Conservation (phyloP, 495 filamentous ascomycete genomes). For the Penicillium macrosclerotiorum region DNA sequence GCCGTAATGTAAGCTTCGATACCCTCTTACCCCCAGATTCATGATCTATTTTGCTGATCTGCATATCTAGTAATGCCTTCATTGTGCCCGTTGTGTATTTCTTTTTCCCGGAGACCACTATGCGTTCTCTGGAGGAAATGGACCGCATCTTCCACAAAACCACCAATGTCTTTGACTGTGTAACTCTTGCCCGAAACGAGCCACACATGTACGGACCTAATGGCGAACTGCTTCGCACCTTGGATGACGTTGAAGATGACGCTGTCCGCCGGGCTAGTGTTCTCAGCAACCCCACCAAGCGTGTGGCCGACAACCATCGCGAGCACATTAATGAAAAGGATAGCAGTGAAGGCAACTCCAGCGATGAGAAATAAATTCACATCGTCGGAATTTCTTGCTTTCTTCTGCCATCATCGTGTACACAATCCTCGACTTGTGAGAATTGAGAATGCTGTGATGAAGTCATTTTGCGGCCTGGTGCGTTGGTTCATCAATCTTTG, state of each 20-base stretch:
- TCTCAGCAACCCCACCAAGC: constrained; percentile 19
- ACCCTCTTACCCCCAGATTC: constrained; percentile 9
- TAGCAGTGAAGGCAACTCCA: constrained; percentile 32
- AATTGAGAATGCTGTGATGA: constrained; percentile 5
- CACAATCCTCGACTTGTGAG: too few relatives aligned
- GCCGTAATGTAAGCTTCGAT: constrained; percentile 49
- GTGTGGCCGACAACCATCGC: constrained; percentile 5
- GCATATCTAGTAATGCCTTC: constrained; percentile 53
- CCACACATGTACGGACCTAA: constrained; percentile 69
- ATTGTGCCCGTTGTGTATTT: constrained; percentile 70
- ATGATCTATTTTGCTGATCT: not conserved
- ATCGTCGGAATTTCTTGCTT: not conserved
- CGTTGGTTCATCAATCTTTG: not conserved
- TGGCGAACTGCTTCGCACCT: constrained; percentile 55
- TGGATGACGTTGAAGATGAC: constrained; percentile 37
- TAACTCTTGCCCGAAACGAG: constrained; percentile 56
- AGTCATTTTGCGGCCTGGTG: too few relatives aligned
- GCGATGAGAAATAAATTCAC: constrained; percentile 22
- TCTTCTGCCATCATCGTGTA: too few relatives aligned
- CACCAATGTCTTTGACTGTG: constrained; percentile 53
- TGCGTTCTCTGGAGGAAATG: constrained; percentile 73
- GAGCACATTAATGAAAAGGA: constrained; percentile 26
- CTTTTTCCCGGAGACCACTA: constrained; percentile 75
- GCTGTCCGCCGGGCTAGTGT: constrained; percentile 35
- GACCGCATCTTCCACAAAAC: constrained; percentile 72